phyloP scores from a whole-genome alignment of 371 early-diverging fungal species.

The Mortierella sp. region DNA sequence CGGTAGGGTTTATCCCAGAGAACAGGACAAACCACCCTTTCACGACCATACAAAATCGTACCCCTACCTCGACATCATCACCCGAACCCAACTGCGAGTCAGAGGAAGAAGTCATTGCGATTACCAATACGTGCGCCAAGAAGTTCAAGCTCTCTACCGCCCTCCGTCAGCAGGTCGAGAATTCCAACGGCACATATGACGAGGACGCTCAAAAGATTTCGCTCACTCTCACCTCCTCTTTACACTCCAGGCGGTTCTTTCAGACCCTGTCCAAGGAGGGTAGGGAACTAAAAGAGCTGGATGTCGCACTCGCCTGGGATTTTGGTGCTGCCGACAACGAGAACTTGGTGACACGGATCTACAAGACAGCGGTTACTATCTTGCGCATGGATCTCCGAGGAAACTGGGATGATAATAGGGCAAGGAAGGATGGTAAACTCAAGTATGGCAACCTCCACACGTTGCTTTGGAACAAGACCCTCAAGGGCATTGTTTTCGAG shows the following conservation, averaged over 20 bases:
- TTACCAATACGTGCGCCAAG: not conserved
- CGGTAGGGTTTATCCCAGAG: not conserved
- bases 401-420: not conserved
- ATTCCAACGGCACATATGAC: not conserved
- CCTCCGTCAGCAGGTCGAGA: not conserved
- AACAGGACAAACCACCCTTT: not conserved
- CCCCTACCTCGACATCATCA: not conserved
- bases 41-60: not conserved
- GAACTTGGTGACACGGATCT: not conserved
- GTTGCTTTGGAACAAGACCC: not conserved
- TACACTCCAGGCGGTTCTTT: not conserved
- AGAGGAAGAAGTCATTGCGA: not conserved
- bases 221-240: not conserved
- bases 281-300: not conserved
- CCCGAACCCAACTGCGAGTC: not conserved
- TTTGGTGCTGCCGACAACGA: not conserved
- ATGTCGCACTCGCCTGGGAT: not conserved
- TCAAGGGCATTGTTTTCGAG: not conserved
- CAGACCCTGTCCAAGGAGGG: not conserved
- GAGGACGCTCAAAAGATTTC: not conserved
- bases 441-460: not conserved
- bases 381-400: not conserved
- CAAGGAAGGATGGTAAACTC: not conserved
- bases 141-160: not conserved
- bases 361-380: not conserved